Evolutionary conservation across 2,329 filamentous ascomycete genomes (phyloP).

Genomic region (Fusarium coffeatum): DNA sequence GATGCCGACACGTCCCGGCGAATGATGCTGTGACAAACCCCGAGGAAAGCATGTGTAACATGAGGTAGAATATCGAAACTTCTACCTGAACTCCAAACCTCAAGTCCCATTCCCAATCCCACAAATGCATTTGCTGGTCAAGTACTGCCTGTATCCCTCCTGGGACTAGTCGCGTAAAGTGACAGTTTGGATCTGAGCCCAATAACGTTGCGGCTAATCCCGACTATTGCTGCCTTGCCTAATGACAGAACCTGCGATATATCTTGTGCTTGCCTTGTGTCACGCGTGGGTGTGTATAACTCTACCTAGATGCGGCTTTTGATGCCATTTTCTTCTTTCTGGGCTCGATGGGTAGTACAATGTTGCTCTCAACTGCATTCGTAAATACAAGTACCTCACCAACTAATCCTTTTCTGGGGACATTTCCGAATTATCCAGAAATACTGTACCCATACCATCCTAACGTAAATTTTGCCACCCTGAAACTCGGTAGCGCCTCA

Average conservation of each 20-base stretch:
- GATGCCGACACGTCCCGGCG: constrained; percentile 25
- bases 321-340: no score
- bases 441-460: background rate
- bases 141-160: background rate
- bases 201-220: background rate
- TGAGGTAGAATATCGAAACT: constrained; percentile 28
- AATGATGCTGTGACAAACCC: constrained; percentile 35
- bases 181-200: background rate
- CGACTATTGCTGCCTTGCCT: no score
- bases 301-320: no score
- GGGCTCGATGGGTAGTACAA: no score
- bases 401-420: constrained; percentile 3
- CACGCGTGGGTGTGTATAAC: no score
- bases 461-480: constrained; percentile 4
- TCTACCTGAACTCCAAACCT: constrained; percentile 23
- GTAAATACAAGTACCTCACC: background rate
- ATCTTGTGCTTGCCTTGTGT: no score
- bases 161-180: background rate
- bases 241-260: no score
- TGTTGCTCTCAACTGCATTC: no score
- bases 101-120: background rate
- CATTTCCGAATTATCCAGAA: constrained; percentile 2
- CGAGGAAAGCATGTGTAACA: constrained; percentile 36
- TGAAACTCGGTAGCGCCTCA: constrained; percentile 31
- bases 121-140: constrained; percentile 15